Base-by-base conservation (phyloP, 306 rosid genomes). In the Ceratonia siliqua region DNA sequence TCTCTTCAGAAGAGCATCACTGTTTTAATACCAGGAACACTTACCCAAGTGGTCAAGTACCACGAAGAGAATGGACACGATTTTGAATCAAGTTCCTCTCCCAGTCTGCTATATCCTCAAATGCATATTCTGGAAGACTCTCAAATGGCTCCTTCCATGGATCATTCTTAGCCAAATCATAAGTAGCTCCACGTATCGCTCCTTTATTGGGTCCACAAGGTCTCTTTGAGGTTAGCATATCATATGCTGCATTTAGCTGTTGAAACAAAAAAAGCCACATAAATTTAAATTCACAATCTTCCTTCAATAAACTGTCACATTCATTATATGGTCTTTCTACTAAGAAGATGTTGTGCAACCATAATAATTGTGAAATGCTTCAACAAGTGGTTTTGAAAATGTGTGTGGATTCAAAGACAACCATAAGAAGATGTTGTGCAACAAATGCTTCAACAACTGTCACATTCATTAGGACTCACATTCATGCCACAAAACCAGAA, bases 111-210 rank as follows among this genome's bases (percentile, higher is more conserved):
- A 94, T 62, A 46, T 77, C 91, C 82, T 85, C 91, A 56, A 94
- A 91, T 20, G 97, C 97, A 77, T 82, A 5, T 56, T 91, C 96
- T 27, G 98, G 87, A 75, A 94, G 98, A 75, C 39, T 85, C 86
- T 91, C 94, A 73, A 94, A 89, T 27, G 98, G 93, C 81, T 94
- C 96, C 84, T 94, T 91, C 94, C 92, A 87, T 10, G 84, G 91
- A 76, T 94, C 89, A 57, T 87, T 85, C 84, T 91, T 94, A 41
- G 89, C 88, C 74, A 91, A 82, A 87, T 88, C 93, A 42, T 94
- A 88, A 4, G 97, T 94, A 18, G 97, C 93, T 77, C 86, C 93
- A 0, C 86, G 90, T 32, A 94, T 91, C 8, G 97, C 97, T 70
- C 41, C 80, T 87, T 80, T 91, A 79, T 82, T 91, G 25, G 98